phyloP scores from a whole-genome alignment of 352 stramenopile species.

The Globisporangium radiosum region DNA sequence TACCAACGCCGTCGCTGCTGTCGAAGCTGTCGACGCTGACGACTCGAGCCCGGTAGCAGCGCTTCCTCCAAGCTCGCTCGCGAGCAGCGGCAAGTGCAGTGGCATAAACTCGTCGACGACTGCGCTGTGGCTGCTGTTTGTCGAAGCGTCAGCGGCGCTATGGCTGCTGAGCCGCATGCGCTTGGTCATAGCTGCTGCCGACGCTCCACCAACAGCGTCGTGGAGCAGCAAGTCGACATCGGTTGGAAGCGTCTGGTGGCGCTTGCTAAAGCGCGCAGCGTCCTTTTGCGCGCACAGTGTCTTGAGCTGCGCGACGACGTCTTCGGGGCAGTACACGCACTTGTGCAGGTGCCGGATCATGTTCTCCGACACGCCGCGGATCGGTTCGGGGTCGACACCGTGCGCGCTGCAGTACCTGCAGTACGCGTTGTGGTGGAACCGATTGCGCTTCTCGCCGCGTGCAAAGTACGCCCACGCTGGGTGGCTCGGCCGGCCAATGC shows the following conservation, averaged over 20 bases:
- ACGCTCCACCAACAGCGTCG: conserved; percentile 14
- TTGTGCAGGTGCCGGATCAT: conserved; percentile 84
- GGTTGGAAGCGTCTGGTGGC: conserved; percentile 34
- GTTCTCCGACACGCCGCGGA: conserved; percentile 71
- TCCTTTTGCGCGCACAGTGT: conserved; percentile 65
- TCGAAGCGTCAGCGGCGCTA: background rate
- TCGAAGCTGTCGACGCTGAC: background rate
- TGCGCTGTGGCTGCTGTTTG: conserved; percentile 1
- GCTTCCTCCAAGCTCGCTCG: conserved; percentile 11
- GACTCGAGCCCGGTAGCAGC: too few relatives aligned
- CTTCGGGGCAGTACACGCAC: conserved; percentile 62
- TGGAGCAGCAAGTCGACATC: conserved; percentile 34
- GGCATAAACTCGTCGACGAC: conserved; percentile 39
- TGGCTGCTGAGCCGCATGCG: background rate
- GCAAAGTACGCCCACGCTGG: conserved; percentile 75
- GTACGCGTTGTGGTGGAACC: conserved; percentile 78
- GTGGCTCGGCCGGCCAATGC: conserved; percentile 62
- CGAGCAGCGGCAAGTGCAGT: conserved; percentile 31
- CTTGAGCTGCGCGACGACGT: conserved; percentile 62
- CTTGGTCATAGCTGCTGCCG: background rate
- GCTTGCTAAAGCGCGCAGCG: conserved; percentile 65
- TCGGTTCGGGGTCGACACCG: conserved; percentile 30
- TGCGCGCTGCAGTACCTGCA: conserved; percentile 64
- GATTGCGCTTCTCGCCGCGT: conserved; percentile 72
- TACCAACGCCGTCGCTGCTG: background rate